These are phyloP conservation scores for Fusarium sp. DNA, from an alignment of 2,329 filamentous ascomycete genomes.

Conservation along the genomic window DNA sequence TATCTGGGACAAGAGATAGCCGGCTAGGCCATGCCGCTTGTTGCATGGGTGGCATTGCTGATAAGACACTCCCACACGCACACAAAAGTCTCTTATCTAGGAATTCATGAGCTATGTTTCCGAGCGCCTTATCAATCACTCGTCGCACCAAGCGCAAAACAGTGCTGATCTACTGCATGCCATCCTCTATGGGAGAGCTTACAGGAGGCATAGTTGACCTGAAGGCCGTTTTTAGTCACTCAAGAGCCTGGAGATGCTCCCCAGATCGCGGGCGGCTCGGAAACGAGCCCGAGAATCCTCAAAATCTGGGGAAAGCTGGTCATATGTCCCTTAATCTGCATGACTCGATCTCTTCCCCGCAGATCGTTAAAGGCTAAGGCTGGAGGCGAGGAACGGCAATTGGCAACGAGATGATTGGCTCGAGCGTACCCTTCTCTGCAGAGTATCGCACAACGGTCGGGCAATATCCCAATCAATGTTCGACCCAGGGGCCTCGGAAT, in stretches of 20 bases:
- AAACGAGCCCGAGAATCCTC: not conserved
- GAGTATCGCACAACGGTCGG: not conserved
- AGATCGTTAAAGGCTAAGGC: not conserved
- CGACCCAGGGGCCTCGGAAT: not conserved
- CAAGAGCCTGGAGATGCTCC: not conserved
- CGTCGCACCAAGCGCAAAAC: not conserved
- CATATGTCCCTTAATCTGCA: not conserved
- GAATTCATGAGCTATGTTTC: not conserved
- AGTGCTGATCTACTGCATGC: not conserved
- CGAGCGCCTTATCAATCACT: not conserved
- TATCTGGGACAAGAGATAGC: not conserved
- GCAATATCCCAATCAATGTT: not conserved
- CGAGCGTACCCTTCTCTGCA: not conserved
- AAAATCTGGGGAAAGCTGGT: not conserved
- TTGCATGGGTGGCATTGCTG: not conserved
- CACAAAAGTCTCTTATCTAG: not conserved
- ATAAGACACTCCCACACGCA: not conserved
- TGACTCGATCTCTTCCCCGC: not conserved
- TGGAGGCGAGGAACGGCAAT: not conserved
- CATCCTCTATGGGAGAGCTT: not conserved
- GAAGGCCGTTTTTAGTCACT: not conserved
- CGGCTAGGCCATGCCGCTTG: not conserved
- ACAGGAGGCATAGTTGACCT: not conserved
- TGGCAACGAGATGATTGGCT: not conserved
- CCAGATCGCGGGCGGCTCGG: not conserved